Percentiles rank a stretch among this genome's conserved stretches.
Conservation (phyloP, 257 asterid genomes). For the Plantago major region DNA sequence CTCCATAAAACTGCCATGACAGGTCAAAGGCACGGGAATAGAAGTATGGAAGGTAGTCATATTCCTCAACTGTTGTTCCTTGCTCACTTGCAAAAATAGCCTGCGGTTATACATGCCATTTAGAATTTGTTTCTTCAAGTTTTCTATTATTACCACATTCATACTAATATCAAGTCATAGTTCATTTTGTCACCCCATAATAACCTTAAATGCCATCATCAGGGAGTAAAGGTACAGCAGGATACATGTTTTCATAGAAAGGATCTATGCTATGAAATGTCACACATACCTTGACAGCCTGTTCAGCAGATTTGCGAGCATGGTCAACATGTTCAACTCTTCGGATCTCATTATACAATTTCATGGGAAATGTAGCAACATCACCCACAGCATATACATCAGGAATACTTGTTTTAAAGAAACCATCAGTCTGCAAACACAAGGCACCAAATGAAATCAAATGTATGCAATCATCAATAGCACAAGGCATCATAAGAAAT, state of each 20-base stretch:
- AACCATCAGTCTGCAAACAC: slow-evolving; percentile 74
- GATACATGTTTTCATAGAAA: neutral
- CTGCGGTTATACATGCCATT: slow-evolving; percentile 31
- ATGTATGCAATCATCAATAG: too few relatives aligned
- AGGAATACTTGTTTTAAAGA: slow-evolving; percentile 71
- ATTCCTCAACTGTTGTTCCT: slow-evolving; percentile 59
- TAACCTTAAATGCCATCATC: too few relatives aligned
- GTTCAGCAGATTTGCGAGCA: slow-evolving; percentile 96
- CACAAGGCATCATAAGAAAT: too few relatives aligned
- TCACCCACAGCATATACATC: slow-evolving; percentile 94
- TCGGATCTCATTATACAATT: slow-evolving; percentile 66
- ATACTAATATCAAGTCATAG: neutral
- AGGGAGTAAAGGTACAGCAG: too few relatives aligned
- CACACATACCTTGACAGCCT: slow-evolving; percentile 74
- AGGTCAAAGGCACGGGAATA: slow-evolving; percentile 81
- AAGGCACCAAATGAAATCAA: slow-evolving; percentile 6
- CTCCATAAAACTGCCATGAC: slow-evolving; percentile 95
- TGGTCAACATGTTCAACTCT: slow-evolving; percentile 96
- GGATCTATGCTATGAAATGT: neutral
- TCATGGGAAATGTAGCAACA: slow-evolving; percentile 93
- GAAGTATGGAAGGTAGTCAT: slow-evolving; percentile 86
- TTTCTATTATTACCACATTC: too few relatives aligned
- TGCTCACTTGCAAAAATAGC: slow-evolving; percentile 67
- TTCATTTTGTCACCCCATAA: too few relatives aligned
- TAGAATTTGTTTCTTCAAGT: too few relatives aligned